Percentiles rank a stretch among this genome's conserved stretches.
Evolutionary conservation across 495 filamentous ascomycete genomes (phyloP).

Genomic region (Podospora bellae-mahoneyi): DNA sequence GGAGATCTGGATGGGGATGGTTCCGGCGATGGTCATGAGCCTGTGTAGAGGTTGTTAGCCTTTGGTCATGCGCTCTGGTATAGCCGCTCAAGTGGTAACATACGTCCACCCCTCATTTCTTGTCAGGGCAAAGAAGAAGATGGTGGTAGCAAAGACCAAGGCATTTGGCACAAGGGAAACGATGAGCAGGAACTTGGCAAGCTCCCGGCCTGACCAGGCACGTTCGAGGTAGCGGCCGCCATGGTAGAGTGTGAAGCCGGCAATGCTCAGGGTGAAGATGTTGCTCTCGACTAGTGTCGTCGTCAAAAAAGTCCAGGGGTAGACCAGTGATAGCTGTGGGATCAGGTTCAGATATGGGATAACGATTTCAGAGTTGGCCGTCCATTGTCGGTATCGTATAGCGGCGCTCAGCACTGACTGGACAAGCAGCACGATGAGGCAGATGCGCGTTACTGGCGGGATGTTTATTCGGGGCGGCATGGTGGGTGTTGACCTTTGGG

Average conservation of each 20-base stretch:
- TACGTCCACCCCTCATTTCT: conserved; percentile 67
- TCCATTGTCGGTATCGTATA: conserved; percentile 66
- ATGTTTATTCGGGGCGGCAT: conserved; percentile 89
- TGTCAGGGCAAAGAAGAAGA: conserved; percentile 66
- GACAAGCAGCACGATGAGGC: conserved; percentile 67
- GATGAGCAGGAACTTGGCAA: conserved; percentile 83
- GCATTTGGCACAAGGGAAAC: conserved; percentile 76
- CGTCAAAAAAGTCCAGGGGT: conserved; percentile 88
- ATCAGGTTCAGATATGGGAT: conserved; percentile 84
- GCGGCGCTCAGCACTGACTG: conserved; percentile 80
- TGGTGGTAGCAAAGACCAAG: conserved; percentile 66
- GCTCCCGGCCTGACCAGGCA: conserved; percentile 91
- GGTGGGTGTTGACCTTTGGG: conserved; percentile 35
- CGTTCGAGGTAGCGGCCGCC: conserved; percentile 93
- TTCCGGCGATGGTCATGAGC: conserved; percentile 77
- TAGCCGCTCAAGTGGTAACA: conserved; percentile 32
- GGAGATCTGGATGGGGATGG: conserved; percentile 81
- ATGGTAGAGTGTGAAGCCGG: conserved; percentile 80
- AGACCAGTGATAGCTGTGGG: conserved; percentile 74
- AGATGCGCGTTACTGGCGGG: conserved; percentile 81
- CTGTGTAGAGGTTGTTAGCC: conserved; percentile 38
- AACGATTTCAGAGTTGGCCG: conserved; percentile 54
- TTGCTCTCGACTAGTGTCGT: conserved; percentile 92
- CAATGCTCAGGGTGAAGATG: conserved; percentile 78
- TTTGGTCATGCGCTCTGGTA: neutral